Conservation (phyloP, 768 basidiomycete genomes). For the Psilocybe azurescens region DNA sequence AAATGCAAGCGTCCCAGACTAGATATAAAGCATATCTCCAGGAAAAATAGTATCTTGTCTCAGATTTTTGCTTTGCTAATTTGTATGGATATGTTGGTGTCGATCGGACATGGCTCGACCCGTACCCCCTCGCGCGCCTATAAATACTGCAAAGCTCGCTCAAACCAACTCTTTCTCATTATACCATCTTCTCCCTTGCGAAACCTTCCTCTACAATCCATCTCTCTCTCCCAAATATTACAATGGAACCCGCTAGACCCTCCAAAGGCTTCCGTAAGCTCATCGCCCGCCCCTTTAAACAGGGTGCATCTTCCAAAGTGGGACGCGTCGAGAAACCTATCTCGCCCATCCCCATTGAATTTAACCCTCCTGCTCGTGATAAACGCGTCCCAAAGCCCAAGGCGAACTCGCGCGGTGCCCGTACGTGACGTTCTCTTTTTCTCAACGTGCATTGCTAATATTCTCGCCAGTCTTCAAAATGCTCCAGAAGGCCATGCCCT, state of each 20-base stretch:
- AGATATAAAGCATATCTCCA: not conserved
- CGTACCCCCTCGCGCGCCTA: not conserved
- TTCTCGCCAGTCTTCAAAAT: not conserved
- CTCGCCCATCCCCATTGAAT: not conserved
- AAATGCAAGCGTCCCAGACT: too few species aligned
- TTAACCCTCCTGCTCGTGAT: not conserved
- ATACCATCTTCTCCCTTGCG: not conserved
- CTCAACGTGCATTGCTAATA: not conserved
- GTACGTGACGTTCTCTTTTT: not conserved
- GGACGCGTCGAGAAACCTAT: not conserved
- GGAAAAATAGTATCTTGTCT: not conserved
- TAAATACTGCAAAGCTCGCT: not conserved
- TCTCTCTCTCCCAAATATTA: not conserved
- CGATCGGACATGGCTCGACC: not conserved
- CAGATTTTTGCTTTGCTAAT: not conserved
- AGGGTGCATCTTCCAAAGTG: not conserved
- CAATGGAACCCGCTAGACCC: not conserved
- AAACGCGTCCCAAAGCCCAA: not conserved
- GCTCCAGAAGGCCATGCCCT: not conserved
- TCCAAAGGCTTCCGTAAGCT: not conserved
- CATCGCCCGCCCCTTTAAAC: not conserved
- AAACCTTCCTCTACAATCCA: not conserved
- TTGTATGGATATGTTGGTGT: not conserved
- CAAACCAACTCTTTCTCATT: not conserved
- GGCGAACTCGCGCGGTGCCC: not conserved